phyloP scores from a whole-genome alignment of 805 yeast species.

The Candida broadrunensis region DNA sequence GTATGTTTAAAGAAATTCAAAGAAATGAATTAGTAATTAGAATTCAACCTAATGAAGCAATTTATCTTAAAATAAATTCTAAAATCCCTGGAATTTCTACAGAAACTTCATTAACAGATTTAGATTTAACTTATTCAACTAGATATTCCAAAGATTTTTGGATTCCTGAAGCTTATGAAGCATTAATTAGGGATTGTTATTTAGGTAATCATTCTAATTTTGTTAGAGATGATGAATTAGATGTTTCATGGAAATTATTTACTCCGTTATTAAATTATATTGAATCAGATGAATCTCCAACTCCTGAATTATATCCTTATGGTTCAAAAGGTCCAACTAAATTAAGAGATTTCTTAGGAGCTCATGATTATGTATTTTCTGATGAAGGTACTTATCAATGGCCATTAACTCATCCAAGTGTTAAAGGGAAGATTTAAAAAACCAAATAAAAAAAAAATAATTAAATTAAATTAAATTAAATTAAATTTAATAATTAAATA shows the following conservation, averaged over 20 bases:
- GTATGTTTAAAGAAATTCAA: conserved; percentile 76
- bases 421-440: conserved; percentile 29
- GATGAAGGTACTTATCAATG: conserved; percentile 73
- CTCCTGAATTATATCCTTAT: conserved; percentile 71
- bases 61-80: conserved; percentile 88
- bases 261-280: conserved; percentile 84
- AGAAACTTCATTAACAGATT: conserved; percentile 79
- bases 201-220: conserved; percentile 95
- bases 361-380: conserved; percentile 72
- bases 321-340: conserved; percentile 87
- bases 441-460: no score
- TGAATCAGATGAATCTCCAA: conserved; percentile 68
- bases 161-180: conserved; percentile 98
- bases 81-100: conserved; percentile 91
- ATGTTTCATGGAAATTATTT: conserved; percentile 87
- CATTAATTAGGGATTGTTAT: conserved; percentile 85
- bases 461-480: no score
- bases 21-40: conserved; percentile 93
- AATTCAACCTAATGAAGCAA: conserved; percentile 92
- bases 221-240: conserved; percentile 96
- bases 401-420: conserved; percentile 71
- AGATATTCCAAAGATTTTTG: conserved; percentile 80
- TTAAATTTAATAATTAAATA: no score
- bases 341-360: conserved; percentile 56
- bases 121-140: conserved; percentile 79